Evolutionary conservation across 108 stramenopile species (phyloP), one percentile per base, ranked within the genome.

Genomic region (Stephanodiscus minutulus): DNA sequence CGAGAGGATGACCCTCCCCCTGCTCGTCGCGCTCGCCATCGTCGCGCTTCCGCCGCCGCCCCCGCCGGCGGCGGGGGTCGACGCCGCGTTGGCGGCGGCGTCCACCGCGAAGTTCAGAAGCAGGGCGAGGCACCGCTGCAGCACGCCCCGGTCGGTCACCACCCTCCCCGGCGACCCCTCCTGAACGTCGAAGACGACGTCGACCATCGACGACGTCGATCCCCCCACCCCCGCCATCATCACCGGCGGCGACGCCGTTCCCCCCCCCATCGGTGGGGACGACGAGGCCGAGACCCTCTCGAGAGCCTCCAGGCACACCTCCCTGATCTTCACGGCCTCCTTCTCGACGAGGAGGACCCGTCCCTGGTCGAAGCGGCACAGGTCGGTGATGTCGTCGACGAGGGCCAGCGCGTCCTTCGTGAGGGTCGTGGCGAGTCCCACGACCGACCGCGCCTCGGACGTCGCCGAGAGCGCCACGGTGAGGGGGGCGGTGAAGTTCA

Each of bases 291-390:
- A 63, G 11, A 72, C 56, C 7, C 53, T 39, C 17, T 44, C 46
- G 4, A 85, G 52, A 5, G 64, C 77, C 22, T 82, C 81, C 4
- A 57, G 39, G 37, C 72, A 66, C n/a, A 82, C 11, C 17, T 82
- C 79, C 17, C 70, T 69, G 0, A 81, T 17, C 28, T 76, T 76
- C 6, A 81, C 74, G 12, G 74, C 74, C 48, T 76, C 74, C 54
- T 72, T 72, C 10, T 76, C 70, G n/a, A 76, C 49, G 11, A 66
- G 59, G 2, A 78, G 25, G 1, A 31, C 71, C 28, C 65, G 66
- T 68, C 81, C 81, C 27, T 82, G 76, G 39, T 82, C 81, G 52
- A 82, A 76, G 11, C 74, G 71, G 56, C 66, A 73, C 1, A 82
- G 72, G 47, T 82, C 81, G 13, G 76, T 70, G 47, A 82, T 78